Percentiles rank a stretch among this genome's conserved stretches.
Evolutionary conservation across 768 basidiomycete genomes (phyloP).

Genomic region (Guyanaporus albipodus): DNA sequence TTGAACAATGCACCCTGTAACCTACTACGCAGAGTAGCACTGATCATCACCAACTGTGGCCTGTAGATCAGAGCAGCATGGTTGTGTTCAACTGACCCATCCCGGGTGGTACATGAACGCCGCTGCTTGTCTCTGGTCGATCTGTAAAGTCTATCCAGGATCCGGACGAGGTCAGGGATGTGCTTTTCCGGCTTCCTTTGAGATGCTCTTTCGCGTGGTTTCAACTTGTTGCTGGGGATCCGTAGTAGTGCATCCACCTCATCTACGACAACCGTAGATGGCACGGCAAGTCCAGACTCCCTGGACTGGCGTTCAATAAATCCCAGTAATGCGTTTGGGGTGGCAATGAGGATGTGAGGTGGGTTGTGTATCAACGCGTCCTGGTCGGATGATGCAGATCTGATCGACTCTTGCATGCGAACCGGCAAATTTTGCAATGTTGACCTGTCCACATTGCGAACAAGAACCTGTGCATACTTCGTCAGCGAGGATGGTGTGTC

Average conservation of each 20-base stretch:
- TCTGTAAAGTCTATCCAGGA: slow-evolving; percentile 56
- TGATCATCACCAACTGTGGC: slow-evolving; percentile 65
- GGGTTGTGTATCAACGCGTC: slow-evolving; percentile 37
- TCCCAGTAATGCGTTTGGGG: slow-evolving; percentile 66
- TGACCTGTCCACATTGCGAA: slow-evolving; percentile 43
- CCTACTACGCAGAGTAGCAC: slow-evolving; percentile 62
- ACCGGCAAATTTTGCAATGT: slow-evolving; percentile 16
- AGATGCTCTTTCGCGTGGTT: slow-evolving; percentile 36
- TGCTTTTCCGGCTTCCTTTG: slow-evolving; percentile 47
- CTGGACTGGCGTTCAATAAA: slow-evolving; percentile 42
- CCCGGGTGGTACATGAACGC: neutral
- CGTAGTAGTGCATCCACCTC: slow-evolving; percentile 73
- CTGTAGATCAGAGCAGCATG: slow-evolving; percentile 13
- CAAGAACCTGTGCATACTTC: slow-evolving; percentile 55
- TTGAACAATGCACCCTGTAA: slow-evolving; percentile 39
- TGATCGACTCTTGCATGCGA: slow-evolving; percentile 29
- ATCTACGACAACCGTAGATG: slow-evolving; percentile 65
- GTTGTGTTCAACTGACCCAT: slow-evolving; percentile 7
- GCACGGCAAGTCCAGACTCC: slow-evolving; percentile 41
- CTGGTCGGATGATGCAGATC: slow-evolving; percentile 30
- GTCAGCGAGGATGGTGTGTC: slow-evolving; percentile 33
- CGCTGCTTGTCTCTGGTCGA: slow-evolving; percentile 22
- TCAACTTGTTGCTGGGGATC: slow-evolving; percentile 37
- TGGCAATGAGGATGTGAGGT: slow-evolving; percentile 69
- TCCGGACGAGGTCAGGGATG: slow-evolving; percentile 51